Percentiles rank a stretch among this genome's conserved stretches.
phyloP scores from a whole-genome alignment of 2,329 filamentous ascomycete genomes.

The Stachybotrys chartarum region DNA sequence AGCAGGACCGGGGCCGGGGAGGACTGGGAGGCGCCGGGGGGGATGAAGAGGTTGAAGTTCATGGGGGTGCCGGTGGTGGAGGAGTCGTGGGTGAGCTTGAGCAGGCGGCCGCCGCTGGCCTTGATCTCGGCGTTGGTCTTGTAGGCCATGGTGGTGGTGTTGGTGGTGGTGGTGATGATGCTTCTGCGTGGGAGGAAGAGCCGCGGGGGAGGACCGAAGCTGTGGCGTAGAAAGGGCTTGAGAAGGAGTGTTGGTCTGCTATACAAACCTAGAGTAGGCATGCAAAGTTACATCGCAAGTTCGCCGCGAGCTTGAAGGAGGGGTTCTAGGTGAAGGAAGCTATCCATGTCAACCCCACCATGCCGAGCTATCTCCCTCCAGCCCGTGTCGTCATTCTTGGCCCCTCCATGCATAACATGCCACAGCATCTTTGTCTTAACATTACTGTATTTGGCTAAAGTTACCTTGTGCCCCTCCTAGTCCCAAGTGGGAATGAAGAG shows the following conservation, averaged over 20 bases:
- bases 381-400: neutral
- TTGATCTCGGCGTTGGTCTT: constrained; percentile 83
- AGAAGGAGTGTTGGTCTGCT: no score
- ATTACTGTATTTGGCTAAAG: no score
- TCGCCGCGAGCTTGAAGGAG: neutral
- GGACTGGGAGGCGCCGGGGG: constrained; percentile 54
- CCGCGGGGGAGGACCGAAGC: no score
- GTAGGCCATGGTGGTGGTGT: constrained; percentile 62
- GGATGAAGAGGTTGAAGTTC: constrained; percentile 88
- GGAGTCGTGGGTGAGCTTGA: constrained; percentile 87
- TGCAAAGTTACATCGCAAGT: neutral
- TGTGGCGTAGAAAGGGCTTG: no score
- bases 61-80: constrained; percentile 76
- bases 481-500: no score
- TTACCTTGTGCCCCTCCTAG: no score
- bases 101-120: constrained; percentile 87
- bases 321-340: neutral
- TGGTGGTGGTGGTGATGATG: neutral
- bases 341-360: neutral
- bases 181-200: no score
- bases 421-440: no score
- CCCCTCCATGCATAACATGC: neutral
- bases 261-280: neutral
- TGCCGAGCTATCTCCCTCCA: neutral
- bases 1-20: constrained; percentile 71